Evolutionary conservation across 495 filamentous ascomycete species (phyloP).

Genomic region (Extremus antarcticus): DNA sequence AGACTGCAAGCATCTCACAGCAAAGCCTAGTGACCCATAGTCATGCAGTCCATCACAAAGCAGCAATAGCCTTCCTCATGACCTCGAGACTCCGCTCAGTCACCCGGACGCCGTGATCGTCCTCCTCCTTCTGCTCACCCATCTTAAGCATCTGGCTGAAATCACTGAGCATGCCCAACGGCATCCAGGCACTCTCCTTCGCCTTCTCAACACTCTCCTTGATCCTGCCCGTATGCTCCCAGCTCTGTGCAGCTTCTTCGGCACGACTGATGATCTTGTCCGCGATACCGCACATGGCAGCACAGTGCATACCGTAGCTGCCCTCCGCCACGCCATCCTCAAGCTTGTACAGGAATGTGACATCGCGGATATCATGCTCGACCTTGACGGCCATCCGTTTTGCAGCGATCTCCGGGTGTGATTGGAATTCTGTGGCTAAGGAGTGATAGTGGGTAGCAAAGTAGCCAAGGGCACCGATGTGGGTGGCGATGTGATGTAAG

Average conservation of each 20-base stretch:
- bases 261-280: constrained; percentile 71
- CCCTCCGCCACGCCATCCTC: constrained; percentile 94
- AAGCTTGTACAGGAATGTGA: constrained; percentile 93
- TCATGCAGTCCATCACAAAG: constrained; percentile 47
- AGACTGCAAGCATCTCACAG: too few species aligned
- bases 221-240: constrained; percentile 87
- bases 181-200: constrained; percentile 64
- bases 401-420: constrained; percentile 75
- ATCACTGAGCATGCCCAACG: constrained; percentile 85
- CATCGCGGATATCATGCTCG: constrained; percentile 66
- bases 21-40: too few species aligned
- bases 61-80: constrained; percentile 64
- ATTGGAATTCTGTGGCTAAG: constrained; percentile 76
- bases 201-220: constrained; percentile 79
- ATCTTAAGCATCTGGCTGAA: constrained; percentile 65
- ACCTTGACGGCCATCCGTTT: constrained; percentile 90
- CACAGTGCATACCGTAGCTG: constrained; percentile 98
- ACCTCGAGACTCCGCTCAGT: constrained; percentile 48
- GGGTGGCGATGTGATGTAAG: constrained; percentile 84
- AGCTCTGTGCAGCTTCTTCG: constrained; percentile 80
- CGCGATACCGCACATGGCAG: constrained; percentile 92
- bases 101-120: constrained; percentile 15
- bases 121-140: constrained; percentile 26
- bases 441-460: constrained; percentile 98
- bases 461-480: constrained; percentile 89